Evolutionary conservation across 1,139 yeast species (phyloP), one percentile per base, ranked within the genome.

Genomic region (Blastobotrys illinoisensis): DNA sequence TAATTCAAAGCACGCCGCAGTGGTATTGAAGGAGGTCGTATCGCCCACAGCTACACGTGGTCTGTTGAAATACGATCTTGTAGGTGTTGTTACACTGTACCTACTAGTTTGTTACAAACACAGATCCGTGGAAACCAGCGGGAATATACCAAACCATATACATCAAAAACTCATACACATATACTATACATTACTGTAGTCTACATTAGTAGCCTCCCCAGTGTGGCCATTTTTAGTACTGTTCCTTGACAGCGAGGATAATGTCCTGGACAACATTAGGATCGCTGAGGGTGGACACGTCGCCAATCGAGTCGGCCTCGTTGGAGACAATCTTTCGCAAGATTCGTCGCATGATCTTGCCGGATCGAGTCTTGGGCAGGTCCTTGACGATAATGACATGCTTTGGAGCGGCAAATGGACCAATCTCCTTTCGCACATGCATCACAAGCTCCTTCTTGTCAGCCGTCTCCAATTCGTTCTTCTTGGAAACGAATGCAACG

Each of bases 381-480:
- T 93, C 99, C 57, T 80, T 81, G 55, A 93, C 97, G 60, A 90
- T 77, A 60, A 91, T 82, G 55, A 91, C 91, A 48, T 87, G 79
- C 77, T 91, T 91, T 72, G 99, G 99, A 56, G 98, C 96, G 47
- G 99, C 99, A 74, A 93, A 93, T 55, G 99, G 99, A 54, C 99
- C 99, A 71, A 93, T 93, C 69, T 86, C 89, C 70, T 86, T 85
- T 77, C 99, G 86, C 52, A 93, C 97, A 67, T 86, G 90, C 74
- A 91, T 74, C 57, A 90, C 77, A 65, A 95, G 81, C 66, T 86
- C 89, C 75, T 86, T 88, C 79, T 95, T 86, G 66, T 87, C 78
- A 54, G 79, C 84, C 52, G 77, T 74, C 54, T 79, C 84, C 54
- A 77, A 74, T 19, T 78, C 74, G 56, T 76, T 79, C 75, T 90